Conservation (phyloP, 2,329 filamentous ascomycete genomes). For the Fusarium udum region DNA sequence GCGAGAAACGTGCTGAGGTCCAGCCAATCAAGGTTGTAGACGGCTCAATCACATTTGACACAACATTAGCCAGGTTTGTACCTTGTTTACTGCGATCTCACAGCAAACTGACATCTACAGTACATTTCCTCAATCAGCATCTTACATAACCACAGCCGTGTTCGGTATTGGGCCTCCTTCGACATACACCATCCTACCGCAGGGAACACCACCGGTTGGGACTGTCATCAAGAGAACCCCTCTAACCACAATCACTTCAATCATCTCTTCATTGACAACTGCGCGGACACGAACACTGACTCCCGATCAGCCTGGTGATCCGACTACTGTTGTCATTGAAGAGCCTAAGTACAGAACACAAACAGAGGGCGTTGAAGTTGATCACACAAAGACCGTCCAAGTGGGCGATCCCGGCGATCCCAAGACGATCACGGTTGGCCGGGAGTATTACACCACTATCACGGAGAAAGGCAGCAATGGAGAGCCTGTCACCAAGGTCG, state of each 20-base stretch:
- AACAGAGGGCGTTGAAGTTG: not conserved
- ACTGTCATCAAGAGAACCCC: not conserved
- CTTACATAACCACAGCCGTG: not conserved
- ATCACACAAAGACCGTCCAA: not conserved
- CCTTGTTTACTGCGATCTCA: fast-evolving
- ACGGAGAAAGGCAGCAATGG: not conserved
- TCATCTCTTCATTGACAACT: not conserved
- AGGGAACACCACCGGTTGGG: slow-evolving; percentile 4
- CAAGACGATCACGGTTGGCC: not conserved
- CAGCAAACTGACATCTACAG: not conserved
- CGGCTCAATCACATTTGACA: slow-evolving; percentile 7
- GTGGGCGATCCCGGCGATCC: not conserved
- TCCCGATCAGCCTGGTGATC: not conserved
- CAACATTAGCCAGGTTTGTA: not conserved
- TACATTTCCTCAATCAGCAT: not conserved
- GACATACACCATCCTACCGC: not conserved
- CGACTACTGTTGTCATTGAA: slow-evolving; percentile 3
- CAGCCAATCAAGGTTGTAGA: slow-evolving; percentile 10
- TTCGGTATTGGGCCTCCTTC: not conserved
- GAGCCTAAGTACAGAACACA: not conserved
- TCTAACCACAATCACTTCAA: not conserved
- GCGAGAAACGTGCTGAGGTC: not conserved
- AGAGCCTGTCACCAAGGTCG: not conserved
- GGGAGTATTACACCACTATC: not conserved
- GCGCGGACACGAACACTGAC: not conserved